Percentiles rank a stretch among this genome's conserved stretches.
Evolutionary conservation across 495 filamentous ascomycete genomes (phyloP).

Genomic region (Lophium mytilinum): DNA sequence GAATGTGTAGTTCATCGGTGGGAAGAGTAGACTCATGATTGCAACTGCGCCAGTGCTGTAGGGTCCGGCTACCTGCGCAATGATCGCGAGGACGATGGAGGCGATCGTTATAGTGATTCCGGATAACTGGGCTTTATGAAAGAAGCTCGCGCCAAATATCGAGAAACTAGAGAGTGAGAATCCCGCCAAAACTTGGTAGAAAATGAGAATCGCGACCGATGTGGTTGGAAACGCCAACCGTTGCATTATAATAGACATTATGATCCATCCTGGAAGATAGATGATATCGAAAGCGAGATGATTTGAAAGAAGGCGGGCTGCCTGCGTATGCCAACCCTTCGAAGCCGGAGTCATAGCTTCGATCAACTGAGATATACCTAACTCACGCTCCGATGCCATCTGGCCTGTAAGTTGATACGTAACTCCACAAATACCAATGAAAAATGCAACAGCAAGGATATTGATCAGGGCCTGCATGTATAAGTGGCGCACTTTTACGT

Average conservation of each 20-base stretch:
- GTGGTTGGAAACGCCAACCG: constrained; percentile 35
- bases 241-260: constrained; percentile 34
- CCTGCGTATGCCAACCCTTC: constrained; percentile 32
- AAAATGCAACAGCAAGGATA: constrained; percentile 59
- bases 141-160: constrained; percentile 38
- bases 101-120: constrained; percentile 38
- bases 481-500: constrained; percentile 48
- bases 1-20: constrained; percentile 34
- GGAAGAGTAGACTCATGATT: constrained; percentile 30
- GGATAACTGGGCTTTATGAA: constrained; percentile 41
- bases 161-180: constrained; percentile 37
- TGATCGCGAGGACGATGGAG: constrained; percentile 38
- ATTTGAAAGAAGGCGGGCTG: constrained; percentile 29
- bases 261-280: constrained; percentile 40
- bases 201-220: constrained; percentile 34
- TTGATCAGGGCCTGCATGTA: constrained; percentile 65
- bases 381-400: constrained; percentile 37
- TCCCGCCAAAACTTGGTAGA: constrained; percentile 36
- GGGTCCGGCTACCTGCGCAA: constrained; percentile 35
- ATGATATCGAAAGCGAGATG: constrained; percentile 39
- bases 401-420: constrained; percentile 51
- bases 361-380: constrained; percentile 35
- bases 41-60: constrained; percentile 26
- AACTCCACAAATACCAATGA: constrained; percentile 69
- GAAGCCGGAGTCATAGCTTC: constrained; percentile 38